Evolutionary conservation across 805 yeast species (phyloP).

Genomic region (Priceomyces medius): DNA sequence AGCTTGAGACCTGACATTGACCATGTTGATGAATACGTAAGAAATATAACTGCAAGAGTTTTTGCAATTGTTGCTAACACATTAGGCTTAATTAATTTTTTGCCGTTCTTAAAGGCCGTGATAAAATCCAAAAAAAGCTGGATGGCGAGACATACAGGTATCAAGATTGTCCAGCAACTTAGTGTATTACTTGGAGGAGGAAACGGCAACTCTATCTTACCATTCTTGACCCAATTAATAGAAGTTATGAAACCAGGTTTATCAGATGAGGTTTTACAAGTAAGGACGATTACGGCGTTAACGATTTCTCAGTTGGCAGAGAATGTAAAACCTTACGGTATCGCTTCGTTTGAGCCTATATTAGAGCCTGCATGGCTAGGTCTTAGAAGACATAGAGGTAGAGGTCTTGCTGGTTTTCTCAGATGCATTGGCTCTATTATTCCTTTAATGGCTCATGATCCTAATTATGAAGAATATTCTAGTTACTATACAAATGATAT

Average conservation of each 20-base stretch:
- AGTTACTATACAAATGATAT: constrained; percentile 75
- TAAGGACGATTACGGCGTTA: constrained; percentile 67
- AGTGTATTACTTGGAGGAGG: constrained; percentile 69
- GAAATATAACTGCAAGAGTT: constrained; percentile 73
- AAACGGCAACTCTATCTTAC: constrained; percentile 52
- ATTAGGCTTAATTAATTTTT: constrained; percentile 63
- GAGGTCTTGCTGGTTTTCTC: constrained; percentile 69
- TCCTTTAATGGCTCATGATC: constrained; percentile 71
- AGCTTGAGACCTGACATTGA: constrained; percentile 80
- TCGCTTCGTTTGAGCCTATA: constrained; percentile 75
- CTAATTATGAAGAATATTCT: constrained; percentile 63
- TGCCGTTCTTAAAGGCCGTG: constrained; percentile 83
- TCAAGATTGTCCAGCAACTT: constrained; percentile 71
- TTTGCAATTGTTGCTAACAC: constrained; percentile 83
- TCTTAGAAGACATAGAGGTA: constrained; percentile 72
- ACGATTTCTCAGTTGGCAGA: constrained; percentile 78
- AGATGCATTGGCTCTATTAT: constrained; percentile 76
- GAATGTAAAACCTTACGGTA: constrained; percentile 82
- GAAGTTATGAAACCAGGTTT: constrained; percentile 58
- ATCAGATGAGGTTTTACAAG: constrained; percentile 64
- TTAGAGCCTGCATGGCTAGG: constrained; percentile 83
- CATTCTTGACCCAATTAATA: constrained; percentile 66
- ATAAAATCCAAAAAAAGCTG: constrained; percentile 73
- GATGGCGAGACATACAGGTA: constrained; percentile 84
- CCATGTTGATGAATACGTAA: constrained; percentile 73